These are phyloP conservation scores for Pseudocohnilembus persalinus DNA, from an alignment of 169 alveolate species.

Conservation along the genomic window DNA sequence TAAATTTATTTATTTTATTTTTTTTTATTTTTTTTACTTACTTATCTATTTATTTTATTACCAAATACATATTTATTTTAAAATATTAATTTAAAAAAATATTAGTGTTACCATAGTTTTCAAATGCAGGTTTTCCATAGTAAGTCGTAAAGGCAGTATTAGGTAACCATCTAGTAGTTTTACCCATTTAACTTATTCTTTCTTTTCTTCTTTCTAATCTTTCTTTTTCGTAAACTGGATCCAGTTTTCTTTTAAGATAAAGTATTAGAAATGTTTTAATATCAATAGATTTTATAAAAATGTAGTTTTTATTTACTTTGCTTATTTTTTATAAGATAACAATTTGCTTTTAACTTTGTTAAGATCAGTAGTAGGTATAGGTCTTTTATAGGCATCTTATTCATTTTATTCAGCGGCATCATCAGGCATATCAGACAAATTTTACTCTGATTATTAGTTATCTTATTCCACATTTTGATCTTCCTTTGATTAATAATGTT, in stretches of 20 bases:
- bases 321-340: background rate
- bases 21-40: too few species aligned
- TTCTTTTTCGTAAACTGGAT: constrained; percentile 21
- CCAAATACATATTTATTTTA: too few species aligned
- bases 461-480: background rate
- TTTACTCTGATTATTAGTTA: background rate
- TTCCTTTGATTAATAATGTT: background rate
- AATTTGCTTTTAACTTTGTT: background rate
- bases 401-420: background rate
- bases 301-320: background rate
- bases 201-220: constrained; percentile 42
- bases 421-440: background rate
- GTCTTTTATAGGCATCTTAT: background rate
- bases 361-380: background rate
- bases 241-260: background rate
- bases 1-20: too few species aligned
- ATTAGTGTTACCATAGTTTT: constrained; percentile 55
- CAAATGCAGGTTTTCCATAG: constrained; percentile 88
- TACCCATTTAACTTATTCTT: constrained; percentile 64
- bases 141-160: constrained; percentile 80
- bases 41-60: too few species aligned
- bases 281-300: too few species aligned
- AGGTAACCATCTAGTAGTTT: constrained; percentile 85
- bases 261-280: too few species aligned
- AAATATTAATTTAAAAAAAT: too few species aligned